phyloP scores from a whole-genome alignment of 139 green algal species.

The Parachlorella kessleri region DNA sequence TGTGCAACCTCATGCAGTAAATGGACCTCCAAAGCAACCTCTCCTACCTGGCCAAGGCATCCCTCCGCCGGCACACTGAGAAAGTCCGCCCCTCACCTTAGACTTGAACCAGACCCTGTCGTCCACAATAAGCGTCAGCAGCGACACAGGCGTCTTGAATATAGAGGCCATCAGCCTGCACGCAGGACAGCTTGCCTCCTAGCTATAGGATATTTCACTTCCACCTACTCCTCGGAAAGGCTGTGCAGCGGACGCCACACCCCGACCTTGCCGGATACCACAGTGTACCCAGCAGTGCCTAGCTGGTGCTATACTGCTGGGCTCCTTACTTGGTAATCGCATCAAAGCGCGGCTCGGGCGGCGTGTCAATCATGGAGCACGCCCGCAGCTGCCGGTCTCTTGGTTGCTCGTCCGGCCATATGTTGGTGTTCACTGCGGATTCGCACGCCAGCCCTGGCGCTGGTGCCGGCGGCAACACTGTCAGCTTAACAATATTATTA shows the following conservation, averaged over 20 bases:
- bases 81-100: not conserved
- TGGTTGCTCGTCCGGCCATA: not conserved
- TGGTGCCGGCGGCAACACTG: not conserved
- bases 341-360: conserved; percentile 21
- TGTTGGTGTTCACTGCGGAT: too few relatives aligned
- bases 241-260: not conserved
- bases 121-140: conserved; percentile 33
- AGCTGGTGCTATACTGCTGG: not conserved
- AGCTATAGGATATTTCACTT: not conserved
- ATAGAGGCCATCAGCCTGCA: conserved; percentile 27
- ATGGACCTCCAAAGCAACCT: too few relatives aligned
- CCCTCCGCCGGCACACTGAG: not conserved
- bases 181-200: not conserved
- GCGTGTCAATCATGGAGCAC: conserved; percentile 15
- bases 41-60: not conserved
- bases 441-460: too few relatives aligned
- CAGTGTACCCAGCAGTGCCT: not conserved
- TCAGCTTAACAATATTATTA: not conserved
- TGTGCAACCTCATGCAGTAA: not conserved
- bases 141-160: conserved; percentile 31
- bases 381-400: not conserved
- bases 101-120: conserved; percentile 38
- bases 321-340: conserved; percentile 23
- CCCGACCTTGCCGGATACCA: not conserved
- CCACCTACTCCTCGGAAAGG: not conserved